Base-by-base conservation (phyloP, 2,329 filamentous ascomycete species). In the Ceratocystiopsis minuta region DNA sequence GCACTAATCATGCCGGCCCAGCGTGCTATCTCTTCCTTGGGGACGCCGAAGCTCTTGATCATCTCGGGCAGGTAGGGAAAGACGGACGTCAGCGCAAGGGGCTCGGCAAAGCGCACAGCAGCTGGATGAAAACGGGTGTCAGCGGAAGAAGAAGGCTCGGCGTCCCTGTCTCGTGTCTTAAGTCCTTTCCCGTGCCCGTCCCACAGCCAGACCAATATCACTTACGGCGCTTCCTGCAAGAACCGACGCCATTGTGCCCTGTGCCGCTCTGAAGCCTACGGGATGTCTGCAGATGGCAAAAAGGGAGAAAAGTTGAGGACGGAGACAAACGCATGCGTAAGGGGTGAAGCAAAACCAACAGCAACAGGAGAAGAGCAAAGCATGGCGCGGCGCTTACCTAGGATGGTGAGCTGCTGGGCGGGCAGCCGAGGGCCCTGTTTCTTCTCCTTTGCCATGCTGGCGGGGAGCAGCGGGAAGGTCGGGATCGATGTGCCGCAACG, bases 1-100 rank as follows among this genome's bases (percentile, higher is more conserved):
- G 79, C 76, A 2, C 78, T 78, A 6, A 77, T 80, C 43, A 84
- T 62, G 40, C 80, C 80, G n/a, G 78, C 81, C 79, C 80, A 88
- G 63, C 77, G 80, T 36, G 82, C 81, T 18, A 93, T 72, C 37
- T 84, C 67, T 50, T 80, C 72, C 49, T 75, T 69, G 9, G 72
- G 66, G 15, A 92, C 66, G 11, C 80, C 76, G 48, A 92, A 85
- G 55, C 75, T 79, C 51, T 78, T 70, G 43, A 93, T 80, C 81
- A 93, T 90, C 59, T 87, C 81, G 12, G 81, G 81, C 48, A 79
- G 66, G 50, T 67, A 70, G 55, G 79, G 80, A 46, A 78, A 78
- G 48, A 83, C 74, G 18, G 78, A 82, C 14, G 80, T 84, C 51
- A 81, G 64, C 9, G 80, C 71, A 46, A 80, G 61, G 10, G 82